Conservation (phyloP, 2,329 filamentous ascomycete species). For the Hortaea sp. region DNA sequence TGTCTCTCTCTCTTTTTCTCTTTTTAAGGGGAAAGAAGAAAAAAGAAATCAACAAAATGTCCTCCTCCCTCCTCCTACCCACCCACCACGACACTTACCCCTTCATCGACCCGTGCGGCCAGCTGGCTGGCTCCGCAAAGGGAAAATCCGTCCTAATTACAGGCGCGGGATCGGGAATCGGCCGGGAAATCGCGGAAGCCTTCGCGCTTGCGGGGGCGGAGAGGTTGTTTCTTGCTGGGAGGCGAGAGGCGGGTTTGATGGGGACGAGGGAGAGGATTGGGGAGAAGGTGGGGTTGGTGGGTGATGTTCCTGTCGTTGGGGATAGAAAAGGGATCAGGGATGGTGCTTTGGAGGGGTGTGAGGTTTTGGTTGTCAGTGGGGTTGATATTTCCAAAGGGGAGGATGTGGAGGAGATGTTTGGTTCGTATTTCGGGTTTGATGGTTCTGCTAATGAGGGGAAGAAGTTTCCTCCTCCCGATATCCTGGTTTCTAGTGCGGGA, state of each 20-base stretch:
- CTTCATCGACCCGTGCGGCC: slow-evolving; percentile 4
- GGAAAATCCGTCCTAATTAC: slow-evolving; percentile 6
- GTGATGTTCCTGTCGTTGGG: no score
- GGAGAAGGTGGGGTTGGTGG: no score
- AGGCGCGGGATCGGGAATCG: slow-evolving; percentile 6
- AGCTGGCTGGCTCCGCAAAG: slow-evolving; percentile 2
- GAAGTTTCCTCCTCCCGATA: neutral
- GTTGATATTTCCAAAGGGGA: neutral
- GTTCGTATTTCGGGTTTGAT: neutral
- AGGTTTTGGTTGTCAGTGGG: neutral
- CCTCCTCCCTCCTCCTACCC: neutral
- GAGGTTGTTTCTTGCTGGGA: no score
- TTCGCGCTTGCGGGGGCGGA: slow-evolving; percentile 5
- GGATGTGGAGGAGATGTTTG: no score
- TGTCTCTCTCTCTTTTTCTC: no score
- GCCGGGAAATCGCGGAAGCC: slow-evolving; percentile 1
- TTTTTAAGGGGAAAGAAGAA: no score
- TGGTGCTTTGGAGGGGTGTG: no score
- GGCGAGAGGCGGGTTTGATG: no score
- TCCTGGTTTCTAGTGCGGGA: slow-evolving; percentile 5
- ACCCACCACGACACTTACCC: slow-evolving; percentile 5
- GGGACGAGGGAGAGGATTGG: no score
- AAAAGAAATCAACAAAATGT: neutral
- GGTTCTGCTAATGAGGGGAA: neutral
- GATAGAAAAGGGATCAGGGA: no score